Percentiles rank a stretch among this genome's conserved stretches.
These are phyloP conservation scores for Tolypocladium paradoxum DNA, from an alignment of 2,329 filamentous ascomycete species.

Conservation along the genomic window DNA sequence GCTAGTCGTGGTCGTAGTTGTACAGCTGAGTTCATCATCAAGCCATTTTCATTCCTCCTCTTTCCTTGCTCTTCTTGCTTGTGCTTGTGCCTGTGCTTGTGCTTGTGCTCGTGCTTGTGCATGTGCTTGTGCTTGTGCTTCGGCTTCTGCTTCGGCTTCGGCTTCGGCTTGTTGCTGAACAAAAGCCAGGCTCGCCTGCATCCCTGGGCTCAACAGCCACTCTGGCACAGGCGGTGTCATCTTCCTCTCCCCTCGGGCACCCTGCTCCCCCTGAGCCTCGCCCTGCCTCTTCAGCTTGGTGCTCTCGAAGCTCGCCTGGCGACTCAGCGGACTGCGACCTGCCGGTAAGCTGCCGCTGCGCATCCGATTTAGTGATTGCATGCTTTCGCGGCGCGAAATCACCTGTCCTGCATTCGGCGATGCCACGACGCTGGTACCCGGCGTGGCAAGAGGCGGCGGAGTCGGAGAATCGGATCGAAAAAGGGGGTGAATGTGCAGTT, in stretches of 20 bases:
- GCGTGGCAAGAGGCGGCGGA: slow-evolving; percentile 54
- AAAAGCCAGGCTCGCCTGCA: slow-evolving; percentile 28
- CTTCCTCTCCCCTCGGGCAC: slow-evolving; percentile 23
- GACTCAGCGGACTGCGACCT: slow-evolving; percentile 35
- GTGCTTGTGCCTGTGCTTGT: not conserved
- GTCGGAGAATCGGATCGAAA: slow-evolving; percentile 63
- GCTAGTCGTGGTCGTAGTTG: not conserved
- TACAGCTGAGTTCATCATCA: not conserved
- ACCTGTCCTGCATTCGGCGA: slow-evolving; percentile 58
- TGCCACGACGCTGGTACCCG: slow-evolving; percentile 60
- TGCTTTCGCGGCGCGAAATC: slow-evolving; percentile 42
- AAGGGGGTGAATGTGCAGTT: slow-evolving; percentile 67
- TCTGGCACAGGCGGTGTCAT: slow-evolving; percentile 52
- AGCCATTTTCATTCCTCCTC: not conserved
- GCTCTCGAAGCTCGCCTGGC: slow-evolving; percentile 36
- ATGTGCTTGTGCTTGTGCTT: not conserved
- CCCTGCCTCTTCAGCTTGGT: not conserved
- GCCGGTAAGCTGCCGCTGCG: slow-evolving; percentile 44
- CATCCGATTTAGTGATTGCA: slow-evolving; percentile 40
- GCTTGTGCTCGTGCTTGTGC: too few relatives aligned
- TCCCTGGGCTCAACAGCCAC: slow-evolving; percentile 46
- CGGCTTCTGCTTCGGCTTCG: not conserved
- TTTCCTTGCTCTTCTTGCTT: not conserved
- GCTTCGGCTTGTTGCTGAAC: not conserved
- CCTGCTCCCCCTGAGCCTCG: not conserved